phyloP scores from a whole-genome alignment of 2,329 filamentous ascomycete genomes.

The Chaetomiaceae sp. region DNA sequence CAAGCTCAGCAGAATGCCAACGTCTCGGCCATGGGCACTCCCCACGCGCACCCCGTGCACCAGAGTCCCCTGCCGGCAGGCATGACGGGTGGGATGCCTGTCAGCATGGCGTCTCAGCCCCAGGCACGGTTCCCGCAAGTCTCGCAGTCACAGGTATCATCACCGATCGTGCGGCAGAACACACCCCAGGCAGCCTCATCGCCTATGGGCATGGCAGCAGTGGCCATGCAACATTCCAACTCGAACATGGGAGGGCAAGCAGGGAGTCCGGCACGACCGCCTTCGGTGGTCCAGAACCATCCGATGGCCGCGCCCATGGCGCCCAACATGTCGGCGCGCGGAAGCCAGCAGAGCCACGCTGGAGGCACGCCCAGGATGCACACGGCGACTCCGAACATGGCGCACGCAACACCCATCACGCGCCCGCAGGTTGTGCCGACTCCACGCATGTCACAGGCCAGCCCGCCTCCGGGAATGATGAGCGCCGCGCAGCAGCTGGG shows the following conservation, averaged over 20 bases:
- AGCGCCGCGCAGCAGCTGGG: constrained; percentile 47
- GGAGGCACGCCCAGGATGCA: constrained; percentile 60
- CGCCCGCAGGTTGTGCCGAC: constrained; percentile 47
- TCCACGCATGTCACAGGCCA: constrained; percentile 59
- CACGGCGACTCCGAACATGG: constrained; percentile 56
- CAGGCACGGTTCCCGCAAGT: constrained; percentile 49
- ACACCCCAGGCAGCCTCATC: constrained; percentile 63
- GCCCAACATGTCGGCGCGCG: constrained; percentile 58
- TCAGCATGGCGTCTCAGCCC: constrained; percentile 38
- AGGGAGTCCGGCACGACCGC: constrained; percentile 60
- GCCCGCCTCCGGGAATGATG: constrained; percentile 57
- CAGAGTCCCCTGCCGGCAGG: constrained; percentile 41
- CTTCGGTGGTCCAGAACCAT: constrained; percentile 60
- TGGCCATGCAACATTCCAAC: constrained; percentile 59
- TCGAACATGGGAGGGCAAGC: constrained; percentile 54
- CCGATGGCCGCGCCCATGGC: constrained; percentile 56
- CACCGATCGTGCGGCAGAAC: constrained; percentile 60
- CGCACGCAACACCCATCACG: constrained; percentile 56
- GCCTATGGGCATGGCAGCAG: constrained; percentile 53
- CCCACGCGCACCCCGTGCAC: constrained; percentile 41
- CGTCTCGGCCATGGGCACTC: constrained; percentile 34
- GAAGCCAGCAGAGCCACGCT: constrained; percentile 62
- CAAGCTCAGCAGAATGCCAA: constrained; percentile 29
- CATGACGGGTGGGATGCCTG: constrained; percentile 34
- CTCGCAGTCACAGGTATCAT: constrained; percentile 60